phyloP scores from a whole-genome alignment of 306 rosid genomes.

The Cucurbita pepo region DNA sequence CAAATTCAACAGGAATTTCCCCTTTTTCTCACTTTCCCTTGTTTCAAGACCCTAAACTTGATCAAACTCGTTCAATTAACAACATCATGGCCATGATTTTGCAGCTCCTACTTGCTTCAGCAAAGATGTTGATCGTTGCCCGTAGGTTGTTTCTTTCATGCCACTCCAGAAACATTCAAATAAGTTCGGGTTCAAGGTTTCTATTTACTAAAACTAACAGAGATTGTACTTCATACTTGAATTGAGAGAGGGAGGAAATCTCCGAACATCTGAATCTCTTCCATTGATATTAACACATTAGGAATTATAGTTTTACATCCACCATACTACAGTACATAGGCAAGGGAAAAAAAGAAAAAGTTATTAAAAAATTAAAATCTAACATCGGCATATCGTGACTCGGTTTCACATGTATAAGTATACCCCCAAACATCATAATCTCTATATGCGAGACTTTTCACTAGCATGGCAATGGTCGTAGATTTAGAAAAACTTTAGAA shows the following conservation, averaged over 20 bases:
- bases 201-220: not conserved
- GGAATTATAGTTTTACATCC: slow-evolving; percentile 29
- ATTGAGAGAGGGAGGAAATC: not conserved
- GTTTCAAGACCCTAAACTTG: not conserved
- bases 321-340: slow-evolving; percentile 22
- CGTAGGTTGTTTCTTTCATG: not conserved
- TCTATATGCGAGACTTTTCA: slow-evolving; percentile 31
- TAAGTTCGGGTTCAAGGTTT: not conserved
- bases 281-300: slow-evolving; percentile 21
- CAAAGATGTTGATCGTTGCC: too few relatives aligned
- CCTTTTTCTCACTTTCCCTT: not conserved
- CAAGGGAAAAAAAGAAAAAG: slow-evolving; percentile 7
- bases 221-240: not conserved
- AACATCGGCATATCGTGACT: slow-evolving; percentile 1
- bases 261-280: not conserved
- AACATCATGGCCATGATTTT: not conserved
- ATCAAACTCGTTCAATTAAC: not conserved
- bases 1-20: not conserved
- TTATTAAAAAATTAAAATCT: slow-evolving; percentile 2
- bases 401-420: slow-evolving; percentile 7
- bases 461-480: slow-evolving; percentile 29
- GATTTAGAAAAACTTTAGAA: slow-evolving; percentile 10
- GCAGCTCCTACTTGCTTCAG: too few relatives aligned
- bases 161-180: not conserved
- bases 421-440: slow-evolving; percentile 24